phyloP scores from a whole-genome alignment of 352 stramenopile species.

The Blastocystis sp. region DNA sequence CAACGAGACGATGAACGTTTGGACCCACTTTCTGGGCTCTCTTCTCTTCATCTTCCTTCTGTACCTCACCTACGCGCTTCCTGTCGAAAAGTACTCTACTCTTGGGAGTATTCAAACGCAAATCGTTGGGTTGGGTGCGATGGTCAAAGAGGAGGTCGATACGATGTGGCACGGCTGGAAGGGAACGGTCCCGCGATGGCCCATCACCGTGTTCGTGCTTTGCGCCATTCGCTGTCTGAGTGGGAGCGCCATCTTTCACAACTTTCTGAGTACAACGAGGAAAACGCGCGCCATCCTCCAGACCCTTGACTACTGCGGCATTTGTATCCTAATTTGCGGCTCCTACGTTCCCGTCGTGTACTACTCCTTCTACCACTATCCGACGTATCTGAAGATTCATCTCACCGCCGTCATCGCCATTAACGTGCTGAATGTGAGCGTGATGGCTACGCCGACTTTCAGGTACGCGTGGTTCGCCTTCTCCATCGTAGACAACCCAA shows the following conservation, averaged over 20 bases:
- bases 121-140: background rate
- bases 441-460: conserved; percentile 65
- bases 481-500: conserved; percentile 50
- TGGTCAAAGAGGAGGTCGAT: conserved; percentile 15
- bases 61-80: conserved; percentile 47
- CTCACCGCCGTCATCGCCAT: conserved; percentile 49
- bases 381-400: conserved; percentile 21
- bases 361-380: conserved; percentile 60
- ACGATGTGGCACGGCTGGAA: background rate
- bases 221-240: conserved; percentile 64
- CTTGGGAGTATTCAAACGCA: background rate
- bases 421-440: conserved; percentile 70
- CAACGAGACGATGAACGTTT: conserved; percentile 73
- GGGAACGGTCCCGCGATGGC: conserved; percentile 46
- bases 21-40: conserved; percentile 50
- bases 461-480: background rate
- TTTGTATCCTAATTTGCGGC: conserved; percentile 65
- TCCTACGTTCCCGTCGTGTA: conserved; percentile 72
- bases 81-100: background rate
- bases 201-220: conserved; percentile 59
- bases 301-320: conserved; percentile 69
- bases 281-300: conserved; percentile 33
- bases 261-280: conserved; percentile 20
- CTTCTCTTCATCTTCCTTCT: conserved; percentile 63
- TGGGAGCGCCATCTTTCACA: conserved; percentile 60